Base-by-base conservation (phyloP, 768 basidiomycete genomes). In the Pholiota microspora region DNA sequence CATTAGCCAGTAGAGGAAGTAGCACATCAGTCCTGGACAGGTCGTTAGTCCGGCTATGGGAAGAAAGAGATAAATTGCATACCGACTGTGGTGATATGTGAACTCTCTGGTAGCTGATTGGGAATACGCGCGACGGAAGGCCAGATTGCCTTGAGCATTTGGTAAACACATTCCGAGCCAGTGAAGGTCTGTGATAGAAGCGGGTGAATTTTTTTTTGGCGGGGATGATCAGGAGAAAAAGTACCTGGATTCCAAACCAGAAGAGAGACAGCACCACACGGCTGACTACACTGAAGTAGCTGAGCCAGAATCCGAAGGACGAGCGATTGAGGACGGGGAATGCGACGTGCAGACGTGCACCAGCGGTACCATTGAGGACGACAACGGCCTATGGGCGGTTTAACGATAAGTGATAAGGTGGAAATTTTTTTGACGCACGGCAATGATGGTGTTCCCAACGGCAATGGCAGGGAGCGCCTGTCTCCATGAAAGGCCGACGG, bases 281-380 rank as follows among this genome's bases (percentile, higher is more conserved):
- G 59, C 88, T 90, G 54, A 93, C 66, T 44, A 94, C 88, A 54
- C 82, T 84, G 68, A 93, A 93, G 70, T 92, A 94, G 64, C 89
- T 89, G 62, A 94, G 81, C 84, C 88, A 94, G 72, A 92, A 94
- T 1, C 93, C 92, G 61, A 94, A 90, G 0, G 88, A 92, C 1
- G 92, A 91, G 13, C 92, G 78, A 60, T 87, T 90, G n/a, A 92
- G 74, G 47, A 94, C 73, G 0, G 80, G 78, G 65, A 92, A 92
- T 0, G 88, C 82, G 23, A 93, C 73, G 60, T 90, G 89, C 42
- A 91, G 77, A 16, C 87, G 81, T 23, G 91, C 87, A 23, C 92
- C 89, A 24, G 83, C 78, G 4, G 86, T 84, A 46, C 92, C 92
- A 63, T 92, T 94, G 45, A 89, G 72, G 1, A 91, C 82, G 75